Base-by-base conservation (phyloP, 257 asterid genomes). In the Solanum etuberosum region DNA sequence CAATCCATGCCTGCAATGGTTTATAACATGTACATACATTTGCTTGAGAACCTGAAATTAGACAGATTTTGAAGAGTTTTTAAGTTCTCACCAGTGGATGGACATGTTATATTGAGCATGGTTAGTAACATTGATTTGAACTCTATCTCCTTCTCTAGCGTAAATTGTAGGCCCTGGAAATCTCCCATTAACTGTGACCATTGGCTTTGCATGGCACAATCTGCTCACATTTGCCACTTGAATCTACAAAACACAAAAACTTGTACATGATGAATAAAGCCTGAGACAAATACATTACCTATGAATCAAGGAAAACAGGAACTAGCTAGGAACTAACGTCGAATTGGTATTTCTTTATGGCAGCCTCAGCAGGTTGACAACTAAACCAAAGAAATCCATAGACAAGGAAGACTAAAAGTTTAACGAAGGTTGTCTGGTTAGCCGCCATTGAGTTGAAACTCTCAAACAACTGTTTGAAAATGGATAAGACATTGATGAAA, bases 91-190 rank as follows among this genome's bases (percentile, higher is more conserved):
- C 96, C 95, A 93, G 78, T 94, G 95, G 85, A 93, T 92, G 2
- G 97, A 94, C 93, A 93, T 94, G 84, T 93, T 93, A 86, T 94
- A 94, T 8, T 90, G 93, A 40, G 95, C 97, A 72, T 90, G 91
- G 86, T 94, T 92, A 4, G 94, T 90, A 5, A 94, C 94, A 12
- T 94, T 94, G 48, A 94, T 91, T 5, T 63, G 91, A 78, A 94
- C 89, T 83, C 90, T 87, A 83, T 94, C 95, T 38, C 83, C 83
- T 38, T 76, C 83, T 76, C 57, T 74, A n/a, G 11, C 34, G 5
- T 74, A 74, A 6, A 74, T 74, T 27, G 83, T 74, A 23, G 83
- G 54, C 57, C 83, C 83, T 74, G 83, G 83, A 40, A 38, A 80
- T 94, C 93, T 92, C 42, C 94, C 97, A 10, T 94, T 93, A 14